phyloP scores from a whole-genome alignment of 2,329 filamentous ascomycete genomes.

The Fusarium denticulatum region DNA sequence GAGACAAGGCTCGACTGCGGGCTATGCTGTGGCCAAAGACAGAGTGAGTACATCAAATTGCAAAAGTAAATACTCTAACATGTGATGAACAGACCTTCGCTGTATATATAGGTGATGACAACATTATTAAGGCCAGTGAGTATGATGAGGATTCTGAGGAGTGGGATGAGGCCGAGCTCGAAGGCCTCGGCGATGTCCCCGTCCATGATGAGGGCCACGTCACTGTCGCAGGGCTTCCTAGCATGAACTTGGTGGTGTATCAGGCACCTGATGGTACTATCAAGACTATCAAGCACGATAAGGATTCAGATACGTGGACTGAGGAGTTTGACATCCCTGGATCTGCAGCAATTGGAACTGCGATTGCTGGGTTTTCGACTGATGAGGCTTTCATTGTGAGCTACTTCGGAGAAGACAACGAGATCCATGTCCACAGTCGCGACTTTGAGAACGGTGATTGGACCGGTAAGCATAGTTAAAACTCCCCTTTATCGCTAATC shows the following conservation, averaged over 20 bases:
- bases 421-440: not conserved
- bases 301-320: accelerated
- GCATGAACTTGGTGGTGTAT: not conserved
- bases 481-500: accelerated
- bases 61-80: not conserved
- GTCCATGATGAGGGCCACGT: not conserved
- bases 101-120: not conserved
- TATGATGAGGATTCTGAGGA: not conserved
- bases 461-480: not conserved
- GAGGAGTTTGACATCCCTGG: not conserved
- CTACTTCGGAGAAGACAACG: not conserved
- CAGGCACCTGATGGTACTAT: not conserved
- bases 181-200: not conserved
- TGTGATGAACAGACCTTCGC: not conserved
- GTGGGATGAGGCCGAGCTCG: not conserved
- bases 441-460: not conserved
- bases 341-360: not conserved
- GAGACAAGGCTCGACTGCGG: not conserved
- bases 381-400: not conserved
- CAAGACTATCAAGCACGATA: not conserved
- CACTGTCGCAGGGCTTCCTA: not conserved
- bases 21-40: not conserved
- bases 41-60: not conserved
- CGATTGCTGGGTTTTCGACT: not conserved
- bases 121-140: not conserved